These are phyloP conservation scores for Pneumocystis murina DNA, from an alignment of 1,139 yeast species.

Conservation along the genomic window DNA sequence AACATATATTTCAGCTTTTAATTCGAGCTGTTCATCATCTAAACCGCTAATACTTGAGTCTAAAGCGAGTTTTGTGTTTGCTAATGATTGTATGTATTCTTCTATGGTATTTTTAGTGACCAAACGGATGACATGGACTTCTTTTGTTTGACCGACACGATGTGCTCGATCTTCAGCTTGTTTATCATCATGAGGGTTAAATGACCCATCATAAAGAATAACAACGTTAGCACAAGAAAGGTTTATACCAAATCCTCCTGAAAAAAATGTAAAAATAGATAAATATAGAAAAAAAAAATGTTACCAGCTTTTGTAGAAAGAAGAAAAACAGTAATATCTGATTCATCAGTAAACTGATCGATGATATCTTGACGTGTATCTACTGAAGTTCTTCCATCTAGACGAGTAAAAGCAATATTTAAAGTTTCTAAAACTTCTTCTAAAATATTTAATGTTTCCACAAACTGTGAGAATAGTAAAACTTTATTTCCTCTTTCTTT, in stretches of 20 bases:
- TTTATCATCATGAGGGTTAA: slow-evolving; percentile 94
- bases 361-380: slow-evolving; percentile 85
- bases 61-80: slow-evolving; percentile 77
- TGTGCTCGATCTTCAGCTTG: slow-evolving; percentile 99
- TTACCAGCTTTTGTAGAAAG: slow-evolving; percentile 84
- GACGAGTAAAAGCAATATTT: slow-evolving; percentile 58
- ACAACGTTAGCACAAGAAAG: slow-evolving; percentile 91
- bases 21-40: slow-evolving; percentile 26
- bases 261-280: not conserved
- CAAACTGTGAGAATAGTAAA: slow-evolving; percentile 75
- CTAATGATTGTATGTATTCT: slow-evolving; percentile 72
- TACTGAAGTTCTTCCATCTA: slow-evolving; percentile 90
- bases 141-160: slow-evolving; percentile 87
- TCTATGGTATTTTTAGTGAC: slow-evolving; percentile 68
- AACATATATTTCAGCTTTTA: slow-evolving; percentile 33
- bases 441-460: slow-evolving; percentile 77
- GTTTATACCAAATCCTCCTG: slow-evolving; percentile 77
- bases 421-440: slow-evolving; percentile 57
- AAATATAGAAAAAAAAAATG: not conserved
- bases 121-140: slow-evolving; percentile 65
- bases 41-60: slow-evolving; percentile 54
- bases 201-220: slow-evolving; percentile 79
- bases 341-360: slow-evolving; percentile 60
- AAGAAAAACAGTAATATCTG: slow-evolving; percentile 67
- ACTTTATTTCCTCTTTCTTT: slow-evolving; percentile 57